Percentiles rank a stretch among this genome's conserved stretches.
These are phyloP conservation scores for Microascus cirrosus DNA, from an alignment of 2,329 filamentous ascomycete species.

Conservation along the genomic window DNA sequence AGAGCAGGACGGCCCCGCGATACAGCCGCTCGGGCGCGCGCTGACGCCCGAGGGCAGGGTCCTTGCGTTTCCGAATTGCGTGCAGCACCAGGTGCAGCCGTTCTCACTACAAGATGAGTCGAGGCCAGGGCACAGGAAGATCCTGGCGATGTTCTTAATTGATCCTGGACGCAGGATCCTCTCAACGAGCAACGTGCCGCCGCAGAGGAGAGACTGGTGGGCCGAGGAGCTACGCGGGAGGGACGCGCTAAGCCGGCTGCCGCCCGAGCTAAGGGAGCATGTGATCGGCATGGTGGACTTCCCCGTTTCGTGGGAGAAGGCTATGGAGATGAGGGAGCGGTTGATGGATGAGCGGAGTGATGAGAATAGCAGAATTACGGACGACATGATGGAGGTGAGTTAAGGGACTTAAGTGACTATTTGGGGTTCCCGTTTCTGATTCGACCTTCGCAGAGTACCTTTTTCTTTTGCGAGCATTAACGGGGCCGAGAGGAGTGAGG, in stretches of 20 bases:
- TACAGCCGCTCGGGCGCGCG: conserved; percentile 28
- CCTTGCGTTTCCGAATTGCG: conserved; percentile 28
- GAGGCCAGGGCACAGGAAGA: conserved; percentile 41
- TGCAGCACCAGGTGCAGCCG: conserved; percentile 37
- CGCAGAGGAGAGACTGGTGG: conserved; percentile 24
- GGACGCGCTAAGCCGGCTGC: conserved; percentile 13
- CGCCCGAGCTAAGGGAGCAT: conserved; percentile 16
- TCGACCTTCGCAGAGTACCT: no score
- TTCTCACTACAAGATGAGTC: conserved; percentile 37
- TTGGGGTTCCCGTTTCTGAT: no score
- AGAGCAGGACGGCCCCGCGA: conserved; percentile 5
- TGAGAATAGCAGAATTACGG: background rate
- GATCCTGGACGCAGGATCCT: conserved; percentile 41
- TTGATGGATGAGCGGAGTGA: conserved; percentile 23
- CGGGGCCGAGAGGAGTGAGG: no score
- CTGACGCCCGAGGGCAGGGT: conserved; percentile 27
- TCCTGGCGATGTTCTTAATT: conserved; percentile 47
- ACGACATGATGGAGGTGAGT: background rate
- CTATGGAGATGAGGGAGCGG: conserved; percentile 20
- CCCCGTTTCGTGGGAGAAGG: conserved; percentile 19
- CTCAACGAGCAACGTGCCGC: conserved; percentile 28
- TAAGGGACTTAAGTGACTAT: no score
- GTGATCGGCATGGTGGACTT: conserved; percentile 13
- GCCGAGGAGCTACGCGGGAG: conserved; percentile 31
- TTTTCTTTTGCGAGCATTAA: no score